A percentile compares a stretch with the other conserved stretches of the same genome.
phyloP scores from a whole-genome alignment of 352 stramenopile genomes.

The Pythium monospermum region DNA sequence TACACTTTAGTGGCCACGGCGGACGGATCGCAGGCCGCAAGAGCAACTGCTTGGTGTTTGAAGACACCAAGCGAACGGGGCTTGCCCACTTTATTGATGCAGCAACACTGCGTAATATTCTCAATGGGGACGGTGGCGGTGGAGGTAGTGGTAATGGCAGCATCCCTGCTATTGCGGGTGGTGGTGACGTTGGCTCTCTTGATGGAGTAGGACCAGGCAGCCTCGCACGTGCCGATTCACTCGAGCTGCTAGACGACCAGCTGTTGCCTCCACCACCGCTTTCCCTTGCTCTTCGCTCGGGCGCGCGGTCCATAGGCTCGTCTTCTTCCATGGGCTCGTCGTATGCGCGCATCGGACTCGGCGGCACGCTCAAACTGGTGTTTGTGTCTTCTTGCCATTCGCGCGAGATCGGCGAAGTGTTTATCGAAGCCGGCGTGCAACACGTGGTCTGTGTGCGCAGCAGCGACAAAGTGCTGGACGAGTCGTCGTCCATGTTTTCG shows the following conservation, averaged over 20 bases:
- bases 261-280: neutral
- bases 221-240: conserved; percentile 9
- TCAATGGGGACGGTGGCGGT: conserved; percentile 39
- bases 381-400: conserved; percentile 83
- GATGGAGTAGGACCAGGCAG: neutral
- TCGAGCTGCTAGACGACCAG: conserved; percentile 9
- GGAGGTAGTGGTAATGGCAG: too few species aligned
- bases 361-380: conserved; percentile 63
- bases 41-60: conserved; percentile 68
- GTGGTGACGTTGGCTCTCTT: neutral
- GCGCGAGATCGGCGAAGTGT: conserved; percentile 69
- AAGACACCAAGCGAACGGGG: conserved; percentile 64
- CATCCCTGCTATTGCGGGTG: too few species aligned
- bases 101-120: conserved; percentile 47
- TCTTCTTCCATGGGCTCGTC: conserved; percentile 28
- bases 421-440: conserved; percentile 66
- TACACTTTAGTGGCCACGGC: conserved; percentile 79
- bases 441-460: conserved; percentile 79
- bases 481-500: conserved; percentile 69
- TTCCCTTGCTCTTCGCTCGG: neutral
- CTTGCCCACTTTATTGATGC: conserved; percentile 68
- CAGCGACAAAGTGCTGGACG: conserved; percentile 61
- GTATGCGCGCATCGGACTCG: conserved; percentile 20
- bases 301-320: conserved; percentile 11
- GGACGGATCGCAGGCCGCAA: conserved; percentile 56